Evolutionary conservation across 208 protist species (phyloP).

Genomic region (Willaertia magna): DNA sequence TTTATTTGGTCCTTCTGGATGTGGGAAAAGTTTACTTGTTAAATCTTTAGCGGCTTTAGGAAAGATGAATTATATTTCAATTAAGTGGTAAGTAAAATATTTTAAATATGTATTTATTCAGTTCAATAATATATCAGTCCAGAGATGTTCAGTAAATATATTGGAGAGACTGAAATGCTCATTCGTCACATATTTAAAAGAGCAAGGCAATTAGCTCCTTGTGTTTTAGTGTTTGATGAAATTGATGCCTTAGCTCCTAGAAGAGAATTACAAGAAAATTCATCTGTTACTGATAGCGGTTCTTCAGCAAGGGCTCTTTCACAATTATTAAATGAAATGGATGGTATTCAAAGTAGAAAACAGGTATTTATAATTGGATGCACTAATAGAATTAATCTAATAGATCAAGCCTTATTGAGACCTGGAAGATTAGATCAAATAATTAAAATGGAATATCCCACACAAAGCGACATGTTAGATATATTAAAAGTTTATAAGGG

Average conservation of each 20-base stretch:
- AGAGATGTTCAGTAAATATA: conserved; percentile 77
- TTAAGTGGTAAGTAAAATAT: conserved; percentile 74
- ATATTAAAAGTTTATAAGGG: background rate
- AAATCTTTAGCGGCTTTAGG: conserved; percentile 94
- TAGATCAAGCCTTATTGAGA: conserved; percentile 98
- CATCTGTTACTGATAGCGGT: conserved; percentile 52
- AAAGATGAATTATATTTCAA: conserved; percentile 99
- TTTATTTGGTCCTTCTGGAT: conserved; percentile 95
- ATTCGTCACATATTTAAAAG: conserved; percentile 72
- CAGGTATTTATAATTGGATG: conserved; percentile 99
- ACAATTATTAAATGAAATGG: conserved; percentile 99
- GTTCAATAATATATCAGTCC: conserved; percentile 21
- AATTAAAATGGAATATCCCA: background rate
- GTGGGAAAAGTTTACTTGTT: conserved; percentile 95
- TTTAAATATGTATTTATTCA: too few relatives aligned
- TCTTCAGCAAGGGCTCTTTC: conserved; percentile 99
- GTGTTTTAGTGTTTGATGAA: conserved; percentile 87
- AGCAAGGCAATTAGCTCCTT: conserved; percentile 66
- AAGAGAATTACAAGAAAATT: conserved; percentile 39
- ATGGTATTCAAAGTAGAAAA: conserved; percentile 97
- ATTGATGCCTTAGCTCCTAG: conserved; percentile 53
- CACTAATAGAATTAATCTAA: conserved; percentile 99
- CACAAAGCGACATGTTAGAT: background rate
- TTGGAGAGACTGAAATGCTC: conserved; percentile 80
- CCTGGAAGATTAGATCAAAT: conserved; percentile 75